Conservation (phyloP, 2,329 filamentous ascomycete species). For the Talaromyces sp. region DNA sequence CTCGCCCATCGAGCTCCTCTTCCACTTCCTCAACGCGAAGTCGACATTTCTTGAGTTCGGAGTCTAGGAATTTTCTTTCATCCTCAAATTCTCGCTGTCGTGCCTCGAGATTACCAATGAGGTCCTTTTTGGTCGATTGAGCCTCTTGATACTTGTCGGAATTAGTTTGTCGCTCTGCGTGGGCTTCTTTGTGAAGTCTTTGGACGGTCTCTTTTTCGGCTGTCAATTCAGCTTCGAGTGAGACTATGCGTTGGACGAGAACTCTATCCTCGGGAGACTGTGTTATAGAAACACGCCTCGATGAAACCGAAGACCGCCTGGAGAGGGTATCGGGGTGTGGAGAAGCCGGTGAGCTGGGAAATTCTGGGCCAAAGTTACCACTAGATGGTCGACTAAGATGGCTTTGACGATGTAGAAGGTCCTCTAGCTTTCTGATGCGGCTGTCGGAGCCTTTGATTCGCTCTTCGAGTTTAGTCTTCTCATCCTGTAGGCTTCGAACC, state of each 20-base stretch:
- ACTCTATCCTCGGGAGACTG: slow-evolving; percentile 63
- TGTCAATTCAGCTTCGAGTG: slow-evolving; percentile 76
- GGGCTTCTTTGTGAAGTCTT: slow-evolving; percentile 70
- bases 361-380: slow-evolving; percentile 51
- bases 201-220: slow-evolving; percentile 70
- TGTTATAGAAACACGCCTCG: slow-evolving; percentile 63
- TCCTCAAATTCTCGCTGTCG: slow-evolving; percentile 84
- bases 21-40: slow-evolving; percentile 83
- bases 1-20: slow-evolving; percentile 84
- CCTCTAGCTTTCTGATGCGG: slow-evolving; percentile 86
- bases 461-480: slow-evolving; percentile 74
- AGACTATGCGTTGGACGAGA: slow-evolving; percentile 63
- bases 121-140: slow-evolving; percentile 88
- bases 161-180: slow-evolving; percentile 61
- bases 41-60: slow-evolving; percentile 76
- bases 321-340: slow-evolving; percentile 50
- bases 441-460: slow-evolving; percentile 83
- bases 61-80: slow-evolving; percentile 80
- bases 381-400: slow-evolving; percentile 58
- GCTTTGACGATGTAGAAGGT: slow-evolving; percentile 82
- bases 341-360: slow-evolving; percentile 46
- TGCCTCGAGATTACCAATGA: slow-evolving; percentile 92
- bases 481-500: slow-evolving; percentile 74
- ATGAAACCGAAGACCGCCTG: slow-evolving; percentile 62
- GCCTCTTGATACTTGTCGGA: slow-evolving; percentile 75